phyloP scores from a whole-genome alignment of 2,329 filamentous ascomycete genomes.

The Gliomastix tumulicola region DNA sequence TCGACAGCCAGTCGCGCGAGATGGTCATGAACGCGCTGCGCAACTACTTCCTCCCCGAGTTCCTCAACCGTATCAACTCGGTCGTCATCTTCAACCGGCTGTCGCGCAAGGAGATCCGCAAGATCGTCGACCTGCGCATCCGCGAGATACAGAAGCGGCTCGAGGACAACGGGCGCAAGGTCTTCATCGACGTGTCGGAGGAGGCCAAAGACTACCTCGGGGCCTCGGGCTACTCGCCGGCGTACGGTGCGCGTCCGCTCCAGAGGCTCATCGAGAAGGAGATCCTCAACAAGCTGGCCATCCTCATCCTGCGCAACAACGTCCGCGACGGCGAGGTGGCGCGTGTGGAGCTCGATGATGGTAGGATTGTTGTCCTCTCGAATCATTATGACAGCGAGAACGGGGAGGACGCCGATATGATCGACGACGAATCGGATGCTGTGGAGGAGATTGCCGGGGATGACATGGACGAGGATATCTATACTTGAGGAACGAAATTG shows the following conservation, averaged over 20 bases:
- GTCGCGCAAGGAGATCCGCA: slow-evolving; percentile 81
- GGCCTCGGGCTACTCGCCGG: slow-evolving; percentile 85
- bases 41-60: slow-evolving; percentile 96
- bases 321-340: slow-evolving; percentile 83
- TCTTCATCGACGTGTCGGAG: slow-evolving; percentile 72
- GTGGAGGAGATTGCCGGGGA: slow-evolving; percentile 60
- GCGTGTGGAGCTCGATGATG: slow-evolving; percentile 69
- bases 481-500: slow-evolving; percentile 22
- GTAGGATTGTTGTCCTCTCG: slow-evolving; percentile 71
- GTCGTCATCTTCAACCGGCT: slow-evolving; percentile 98
- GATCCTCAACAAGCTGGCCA: slow-evolving; percentile 86
- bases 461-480: slow-evolving; percentile 53
- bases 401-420: slow-evolving; percentile 57
- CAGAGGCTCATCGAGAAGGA: slow-evolving; percentile 93
- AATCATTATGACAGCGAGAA: slow-evolving; percentile 74
- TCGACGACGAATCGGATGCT: slow-evolving; percentile 63
- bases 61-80: slow-evolving; percentile 95
- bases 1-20: slow-evolving; percentile 79
- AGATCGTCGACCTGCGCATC: slow-evolving; percentile 89
- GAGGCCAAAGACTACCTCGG: slow-evolving; percentile 93
- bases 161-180: slow-evolving; percentile 75
- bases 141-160: slow-evolving; percentile 87
- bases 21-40: slow-evolving; percentile 86
- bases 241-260: slow-evolving; percentile 87
- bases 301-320: slow-evolving; percentile 79